Evolutionary conservation across 352 stramenopile genomes (phyloP), one percentile per base, ranked within the genome.

Genomic region (Globisporangium echinulatum): DNA sequence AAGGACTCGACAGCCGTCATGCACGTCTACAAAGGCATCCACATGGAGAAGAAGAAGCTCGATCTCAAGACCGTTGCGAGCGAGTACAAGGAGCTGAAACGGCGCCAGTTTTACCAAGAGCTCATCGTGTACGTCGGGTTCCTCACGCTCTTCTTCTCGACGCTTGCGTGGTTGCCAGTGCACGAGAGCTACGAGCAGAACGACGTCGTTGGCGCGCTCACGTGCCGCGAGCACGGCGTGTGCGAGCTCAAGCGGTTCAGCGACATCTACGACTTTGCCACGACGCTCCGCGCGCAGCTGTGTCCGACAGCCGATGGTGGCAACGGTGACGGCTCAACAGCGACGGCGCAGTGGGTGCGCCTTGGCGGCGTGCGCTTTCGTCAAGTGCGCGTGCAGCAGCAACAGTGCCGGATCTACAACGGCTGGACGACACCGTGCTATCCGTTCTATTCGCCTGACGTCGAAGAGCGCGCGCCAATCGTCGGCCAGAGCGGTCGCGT

Each of bases 41-140:
- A 92, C 59, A 91, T 95, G 79, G 83, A 95, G 66, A 95, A 95
- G 72, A 95, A 94, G 67, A 95, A 95, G 54, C 70, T 95, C 33
- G 77, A 94, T 44, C 60, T 95, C 8, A 71, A 83, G 49, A 77
- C 69, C 14, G 80, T 95, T 11, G 74, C 79, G 39, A 66, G 82
- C 52, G 81, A 95, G 67, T 95, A 91, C 71, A 95, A 94, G 58
- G 82, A 95, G 70, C 85, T 90, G 56, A 92, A 92, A 67, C 84
- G 86, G 7, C 69, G 78, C 8, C 82, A 94, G 69, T 95, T 95
- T 55, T 95, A 95, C 77, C 80, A 95, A 61, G 86, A 95, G 54
- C 71, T 95, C 5, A 67, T 95, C 15, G 86, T 95, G 8, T 94
- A 95, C 68, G 64, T 90, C 52, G 67, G 90, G 0, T 94, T 95